A percentile compares a stretch with the other conserved stretches of the same genome.
phyloP scores from a whole-genome alignment of 371 early-diverging fungal species.

The Mortierella sp. region DNA sequence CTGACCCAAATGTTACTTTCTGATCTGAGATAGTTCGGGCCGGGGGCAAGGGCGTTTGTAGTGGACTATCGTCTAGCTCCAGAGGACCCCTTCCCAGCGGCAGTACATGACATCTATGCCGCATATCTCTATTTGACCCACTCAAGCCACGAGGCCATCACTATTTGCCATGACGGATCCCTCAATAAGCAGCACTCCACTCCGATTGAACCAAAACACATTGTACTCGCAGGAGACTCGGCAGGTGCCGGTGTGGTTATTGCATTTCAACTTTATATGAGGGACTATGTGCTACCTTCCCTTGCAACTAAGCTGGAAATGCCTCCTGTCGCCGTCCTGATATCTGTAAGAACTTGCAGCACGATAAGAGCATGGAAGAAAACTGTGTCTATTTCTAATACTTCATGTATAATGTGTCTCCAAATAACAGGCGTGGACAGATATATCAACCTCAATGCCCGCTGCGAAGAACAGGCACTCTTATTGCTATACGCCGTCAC shows the following conservation, averaged over 20 bases:
- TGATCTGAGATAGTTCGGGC: constrained; percentile 25
- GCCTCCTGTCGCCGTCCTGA: constrained; percentile 34
- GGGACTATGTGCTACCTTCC: constrained; percentile 53
- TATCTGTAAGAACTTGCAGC: constrained; percentile 26
- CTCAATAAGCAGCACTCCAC: neutral
- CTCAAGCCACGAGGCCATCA: constrained; percentile 59
- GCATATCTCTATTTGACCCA: constrained; percentile 73
- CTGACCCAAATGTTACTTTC: too few species aligned
- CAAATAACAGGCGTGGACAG: constrained; percentile 37
- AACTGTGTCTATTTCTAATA: neutral
- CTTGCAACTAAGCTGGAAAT: constrained; percentile 9
- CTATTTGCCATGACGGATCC: neutral
- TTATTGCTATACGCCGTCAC: constrained; percentile 42
- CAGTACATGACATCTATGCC: constrained; percentile 81
- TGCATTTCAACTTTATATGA: constrained; percentile 42
- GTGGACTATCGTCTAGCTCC: constrained; percentile 80
- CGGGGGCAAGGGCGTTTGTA: constrained; percentile 59
- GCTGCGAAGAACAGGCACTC: constrained; percentile 25
- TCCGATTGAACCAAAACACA: constrained; percentile 50
- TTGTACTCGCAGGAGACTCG: constrained; percentile 69
- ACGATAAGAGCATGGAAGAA: neutral
- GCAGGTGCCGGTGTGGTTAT: constrained; percentile 71
- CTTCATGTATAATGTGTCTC: neutral
- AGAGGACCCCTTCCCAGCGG: constrained; percentile 85
- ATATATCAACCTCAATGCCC: constrained; percentile 50